Evolutionary conservation across 2,329 filamentous ascomycete species (phyloP).

Genomic region (Pseudogymnoascus verrucosus): DNA sequence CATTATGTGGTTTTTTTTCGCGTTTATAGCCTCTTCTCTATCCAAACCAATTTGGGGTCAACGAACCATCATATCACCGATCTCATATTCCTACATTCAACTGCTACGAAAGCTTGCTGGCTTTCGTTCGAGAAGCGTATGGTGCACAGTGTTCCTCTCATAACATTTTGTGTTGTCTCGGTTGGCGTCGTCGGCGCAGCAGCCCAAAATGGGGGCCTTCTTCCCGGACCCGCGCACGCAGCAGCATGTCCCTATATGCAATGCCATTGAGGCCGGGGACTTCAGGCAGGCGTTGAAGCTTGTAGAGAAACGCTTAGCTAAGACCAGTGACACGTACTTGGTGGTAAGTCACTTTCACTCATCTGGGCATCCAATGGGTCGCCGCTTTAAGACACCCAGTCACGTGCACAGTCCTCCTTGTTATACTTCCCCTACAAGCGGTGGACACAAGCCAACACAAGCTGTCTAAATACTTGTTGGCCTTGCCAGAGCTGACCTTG

Average conservation of each 20-base stretch:
- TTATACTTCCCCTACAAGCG: background rate
- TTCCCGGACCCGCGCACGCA: conserved; percentile 19
- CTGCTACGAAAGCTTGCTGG: background rate
- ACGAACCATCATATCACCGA: conserved; percentile 5
- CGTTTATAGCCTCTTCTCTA: background rate
- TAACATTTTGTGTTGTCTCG: conserved; percentile 2
- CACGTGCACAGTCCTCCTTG: background rate
- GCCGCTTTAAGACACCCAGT: conserved; percentile 6
- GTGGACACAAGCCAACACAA: background rate
- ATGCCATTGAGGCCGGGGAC: conserved; percentile 27
- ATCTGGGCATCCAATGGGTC: background rate
- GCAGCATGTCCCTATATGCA: conserved; percentile 27
- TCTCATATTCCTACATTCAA: background rate
- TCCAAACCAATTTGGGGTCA: background rate
- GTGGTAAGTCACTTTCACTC: conserved; percentile 21
- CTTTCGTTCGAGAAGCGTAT: background rate
- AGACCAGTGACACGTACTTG: conserved; percentile 23
- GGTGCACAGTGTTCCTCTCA: background rate
- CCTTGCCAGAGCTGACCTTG: background rate
- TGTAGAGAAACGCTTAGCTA: conserved; percentile 28
- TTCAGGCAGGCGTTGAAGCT: conserved; percentile 29
- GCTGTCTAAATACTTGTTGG: background rate
- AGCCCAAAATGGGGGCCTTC: background rate
- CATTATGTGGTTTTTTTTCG: background rate
- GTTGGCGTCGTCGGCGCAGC: conserved; percentile 2